A percentile compares a stretch with the other conserved stretches of the same genome.
Conservation (phyloP, 257 asterid genomes). For the Agastache rugosa region DNA sequence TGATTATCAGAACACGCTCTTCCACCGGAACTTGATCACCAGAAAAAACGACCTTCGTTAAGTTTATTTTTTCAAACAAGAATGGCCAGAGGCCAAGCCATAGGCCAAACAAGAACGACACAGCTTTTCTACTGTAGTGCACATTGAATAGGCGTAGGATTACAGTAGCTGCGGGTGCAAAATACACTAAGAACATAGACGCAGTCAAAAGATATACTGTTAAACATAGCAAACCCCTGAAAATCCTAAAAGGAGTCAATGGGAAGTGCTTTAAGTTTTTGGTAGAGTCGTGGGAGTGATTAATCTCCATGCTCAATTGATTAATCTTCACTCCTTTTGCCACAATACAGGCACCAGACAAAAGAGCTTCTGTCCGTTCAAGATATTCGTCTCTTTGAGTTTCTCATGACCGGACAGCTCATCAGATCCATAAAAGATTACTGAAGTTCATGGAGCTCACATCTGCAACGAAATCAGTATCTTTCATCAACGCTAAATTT, state of each 20-base stretch:
- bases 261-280: slow-evolving; percentile 65
- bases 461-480: slow-evolving; percentile 41
- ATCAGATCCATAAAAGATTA: slow-evolving; percentile 24
- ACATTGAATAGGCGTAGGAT: slow-evolving; percentile 65
- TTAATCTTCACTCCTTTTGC: slow-evolving; percentile 20
- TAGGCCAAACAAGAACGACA: slow-evolving; percentile 71
- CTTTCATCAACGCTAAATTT: slow-evolving; percentile 9
- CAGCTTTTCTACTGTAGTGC: slow-evolving; percentile 73
- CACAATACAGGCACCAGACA: slow-evolving; percentile 1
- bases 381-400: slow-evolving; percentile 16
- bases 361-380: slow-evolving; percentile 27
- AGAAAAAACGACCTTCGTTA: slow-evolving; percentile 76
- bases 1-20: slow-evolving; percentile 69
- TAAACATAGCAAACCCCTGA: slow-evolving; percentile 74
- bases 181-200: slow-evolving; percentile 69
- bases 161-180: slow-evolving; percentile 62
- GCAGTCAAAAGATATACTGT: slow-evolving; percentile 68
- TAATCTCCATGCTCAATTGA: slow-evolving; percentile 23
- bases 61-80: slow-evolving; percentile 84
- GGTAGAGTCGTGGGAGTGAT: slow-evolving; percentile 43
- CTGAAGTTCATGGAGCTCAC: slow-evolving; percentile 19
- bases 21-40: slow-evolving; percentile 78
- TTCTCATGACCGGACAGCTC: slow-evolving; percentile 22
- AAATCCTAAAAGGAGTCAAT: slow-evolving; percentile 62
- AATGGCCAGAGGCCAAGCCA: slow-evolving; percentile 98